Base-by-base conservation (phyloP, 495 filamentous ascomycete genomes). In the Bryoglossum gracile region DNA sequence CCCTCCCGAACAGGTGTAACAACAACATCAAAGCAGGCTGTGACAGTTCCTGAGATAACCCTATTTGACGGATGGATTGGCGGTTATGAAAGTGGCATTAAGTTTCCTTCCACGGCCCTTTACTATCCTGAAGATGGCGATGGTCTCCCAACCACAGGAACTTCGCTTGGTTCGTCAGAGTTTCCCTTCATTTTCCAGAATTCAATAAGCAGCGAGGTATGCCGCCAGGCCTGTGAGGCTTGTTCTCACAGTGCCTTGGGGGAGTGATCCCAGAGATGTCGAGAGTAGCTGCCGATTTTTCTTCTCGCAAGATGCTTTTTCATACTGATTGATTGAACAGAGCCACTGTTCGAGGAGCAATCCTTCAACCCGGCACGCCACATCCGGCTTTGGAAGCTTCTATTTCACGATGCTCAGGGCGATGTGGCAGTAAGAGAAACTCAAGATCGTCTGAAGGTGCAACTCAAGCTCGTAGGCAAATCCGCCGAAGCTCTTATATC, bases 361-460 rank as follows among this genome's bases (percentile, higher is more conserved):
- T 5, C 13, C 26, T 30, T 30, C 13, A 13, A 30, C 26, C 26
- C 26, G 13, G 5, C 26, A 6, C 26, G 26, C 5, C 38, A 22
- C 21, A 16, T 44, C 32, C 42, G 42, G 17, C 42, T 28, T 3
- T 44, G 42, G 42, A 44, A 44, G 25, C 28, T 44, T 16, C 42
- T 44, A 3, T 32, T 44, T 8, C 42, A 41, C 13, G 38, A 44
- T 44, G 19, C 17, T n/a, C 42, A 44, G 25, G 32, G 13, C 19
- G 42, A 44, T 16, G 6, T 16, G 14, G 2, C 42, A 30, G 23
- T 44, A 10, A 32, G 18, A 22, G 9, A 33, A 22, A 44, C 32
- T 18, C 42, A 44, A 18, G 28, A 44, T 9, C 10, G 25, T 14
- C 9, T 44, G 3, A 14, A 10, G 4, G 5, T 17, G n/a, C 23